Evolutionary conservation across 345 rosid genomes (phyloP).

Genomic region (Salix exigua): DNA sequence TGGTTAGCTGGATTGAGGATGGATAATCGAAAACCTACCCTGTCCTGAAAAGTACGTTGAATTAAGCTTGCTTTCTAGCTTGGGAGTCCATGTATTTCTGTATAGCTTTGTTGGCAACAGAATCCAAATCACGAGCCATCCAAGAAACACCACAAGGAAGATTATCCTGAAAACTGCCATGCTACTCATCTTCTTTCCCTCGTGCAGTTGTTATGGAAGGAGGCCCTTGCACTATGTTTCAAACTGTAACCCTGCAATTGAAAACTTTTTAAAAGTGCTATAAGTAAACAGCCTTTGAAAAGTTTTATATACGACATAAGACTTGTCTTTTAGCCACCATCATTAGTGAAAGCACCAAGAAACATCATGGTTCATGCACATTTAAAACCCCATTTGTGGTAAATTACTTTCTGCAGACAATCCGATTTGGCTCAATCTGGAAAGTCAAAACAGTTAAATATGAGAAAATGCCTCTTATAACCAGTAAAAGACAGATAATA

Average conservation of each 20-base stretch:
- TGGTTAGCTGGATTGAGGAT: not conserved
- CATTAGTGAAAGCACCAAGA: not conserved
- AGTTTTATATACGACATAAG: not conserved
- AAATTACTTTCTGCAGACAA: not conserved
- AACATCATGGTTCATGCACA: slow-evolving; percentile 9
- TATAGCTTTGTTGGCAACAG: slow-evolving; percentile 45
- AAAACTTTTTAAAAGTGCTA: not conserved
- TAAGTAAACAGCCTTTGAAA: not conserved
- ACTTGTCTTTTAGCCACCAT: not conserved
- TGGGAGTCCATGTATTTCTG: slow-evolving; percentile 41
- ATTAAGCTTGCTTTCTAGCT: slow-evolving; percentile 30
- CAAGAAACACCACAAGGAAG: slow-evolving; percentile 36
- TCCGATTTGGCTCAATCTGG: not conserved
- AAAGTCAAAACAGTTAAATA: not conserved
- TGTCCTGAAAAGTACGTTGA: slow-evolving; percentile 53
- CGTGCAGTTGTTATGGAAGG: not conserved
- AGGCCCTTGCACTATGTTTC: not conserved
- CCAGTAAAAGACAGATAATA: not conserved
- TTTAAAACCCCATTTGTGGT: not conserved
- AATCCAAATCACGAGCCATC: slow-evolving; percentile 55
- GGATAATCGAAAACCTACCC: slow-evolving; percentile 28
- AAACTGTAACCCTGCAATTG: not conserved
- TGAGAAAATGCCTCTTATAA: not conserved
- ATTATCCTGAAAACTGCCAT: slow-evolving; percentile 17
- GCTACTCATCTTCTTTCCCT: slow-evolving; percentile 16